Evolutionary conservation across 345 rosid species (phyloP), one percentile per base, ranked within the genome.

Genomic region (Acer saccharum): DNA sequence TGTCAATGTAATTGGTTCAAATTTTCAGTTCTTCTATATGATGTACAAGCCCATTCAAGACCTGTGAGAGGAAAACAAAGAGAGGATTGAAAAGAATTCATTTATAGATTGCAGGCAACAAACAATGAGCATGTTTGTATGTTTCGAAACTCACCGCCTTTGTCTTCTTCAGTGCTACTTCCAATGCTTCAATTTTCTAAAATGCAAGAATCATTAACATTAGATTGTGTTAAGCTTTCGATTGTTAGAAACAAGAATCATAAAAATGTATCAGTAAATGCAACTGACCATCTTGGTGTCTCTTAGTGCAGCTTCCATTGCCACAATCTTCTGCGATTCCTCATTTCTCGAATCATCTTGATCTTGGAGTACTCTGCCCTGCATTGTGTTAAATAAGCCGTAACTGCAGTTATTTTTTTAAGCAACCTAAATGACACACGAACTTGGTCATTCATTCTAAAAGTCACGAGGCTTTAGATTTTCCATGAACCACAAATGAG

Each of bases 121-220:
- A 72, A 44, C 3, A 41, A 55, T 3, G 10, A 57, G 52, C 20
- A 71, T 11, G 17, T 35, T 61, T n/a, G 17, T 35, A 65, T 14
- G 73, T 43, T 48, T 76, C 2, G n/a, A 39, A 69, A 57, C 81
- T 83, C 25, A 85, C 90, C 76, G 9, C 72, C 85, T 82, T 88
- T 72, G 85, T 80, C 68, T 79, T 77, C 68, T 83, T 73, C 9
- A 88, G 79, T 16, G 87, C 83, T 65, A 71, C 85, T 82, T 86
- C 89, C 75, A 85, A 41, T 55, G 83, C 88, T 52, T 78, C 82
- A 43, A 85, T 78, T 82, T 83, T 82, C 89, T 84, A 84, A 69
- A 18, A 35, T 46, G 39, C 13, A 66, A 66, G 75, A 29, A 58
- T n/a, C 2, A 23, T 60, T 29, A 80, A 57, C 44, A 61, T 44